phyloP scores from a whole-genome alignment of 2,329 filamentous ascomycete genomes.

The Bipolaris cookei region DNA sequence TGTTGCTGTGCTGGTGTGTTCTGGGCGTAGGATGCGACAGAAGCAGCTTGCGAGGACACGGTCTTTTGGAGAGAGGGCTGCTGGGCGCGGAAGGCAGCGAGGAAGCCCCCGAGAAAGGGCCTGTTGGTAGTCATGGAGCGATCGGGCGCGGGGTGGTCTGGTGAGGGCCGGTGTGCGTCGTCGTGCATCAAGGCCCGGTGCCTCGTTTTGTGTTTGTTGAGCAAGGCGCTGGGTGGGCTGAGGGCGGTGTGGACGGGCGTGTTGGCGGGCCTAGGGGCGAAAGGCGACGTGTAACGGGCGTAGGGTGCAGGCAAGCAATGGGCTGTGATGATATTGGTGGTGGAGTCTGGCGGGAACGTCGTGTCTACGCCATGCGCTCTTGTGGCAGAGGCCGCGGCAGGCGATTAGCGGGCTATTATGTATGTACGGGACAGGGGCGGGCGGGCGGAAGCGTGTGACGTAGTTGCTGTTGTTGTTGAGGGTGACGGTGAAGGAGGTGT shows the following conservation, averaged over 20 bases:
- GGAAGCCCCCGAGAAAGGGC: conserved; percentile 70
- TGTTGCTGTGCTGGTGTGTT: conserved; percentile 45
- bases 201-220: conserved; percentile 6
- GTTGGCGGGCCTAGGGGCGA: not conserved
- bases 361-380: conserved; percentile 4
- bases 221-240: not conserved
- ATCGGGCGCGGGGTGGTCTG: conserved; percentile 23
- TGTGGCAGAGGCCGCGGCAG: not conserved
- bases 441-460: not conserved
- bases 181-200: conserved; percentile 35
- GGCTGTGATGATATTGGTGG: conserved; percentile 1
- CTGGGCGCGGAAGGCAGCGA: conserved; percentile 70
- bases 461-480: not conserved
- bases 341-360: conserved; percentile 1
- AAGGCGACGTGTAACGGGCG: conserved; percentile 7
- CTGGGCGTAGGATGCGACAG: conserved; percentile 48
- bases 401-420: not conserved
- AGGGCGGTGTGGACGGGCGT: conserved; percentile 9
- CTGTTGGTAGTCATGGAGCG: conserved; percentile 67
- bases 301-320: conserved; percentile 1
- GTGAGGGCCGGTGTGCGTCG: conserved; percentile 29
- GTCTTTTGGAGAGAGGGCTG: conserved; percentile 67
- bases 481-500: no score
- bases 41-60: conserved; percentile 52
- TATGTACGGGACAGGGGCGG: conserved; percentile 5